A percentile compares a stretch with the other conserved stretches of the same genome.
Evolutionary conservation across 257 asterid genomes (phyloP).

Genomic region (Penstemon newberryi): DNA sequence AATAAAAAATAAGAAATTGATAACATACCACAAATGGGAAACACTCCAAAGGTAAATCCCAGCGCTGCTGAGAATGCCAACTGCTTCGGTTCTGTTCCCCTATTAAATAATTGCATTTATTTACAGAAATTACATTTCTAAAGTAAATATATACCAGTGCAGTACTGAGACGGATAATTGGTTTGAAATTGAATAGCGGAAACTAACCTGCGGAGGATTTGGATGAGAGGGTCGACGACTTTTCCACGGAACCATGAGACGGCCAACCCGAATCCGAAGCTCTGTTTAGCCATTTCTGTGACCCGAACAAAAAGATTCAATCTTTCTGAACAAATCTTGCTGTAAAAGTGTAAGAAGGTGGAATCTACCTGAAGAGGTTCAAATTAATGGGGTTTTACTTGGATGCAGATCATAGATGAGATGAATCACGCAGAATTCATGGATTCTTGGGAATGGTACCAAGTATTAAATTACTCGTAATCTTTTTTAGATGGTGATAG

Average conservation of each 20-base stretch:
- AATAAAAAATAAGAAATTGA: background rate
- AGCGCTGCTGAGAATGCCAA: constrained; percentile 87
- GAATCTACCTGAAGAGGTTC: no score
- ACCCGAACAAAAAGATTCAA: constrained; percentile 9
- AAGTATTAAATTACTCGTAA: background rate
- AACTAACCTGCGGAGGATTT: constrained; percentile 68
- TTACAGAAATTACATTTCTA: background rate
- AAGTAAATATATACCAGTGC: background rate
- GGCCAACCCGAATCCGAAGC: constrained; percentile 41
- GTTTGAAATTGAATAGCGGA: background rate
- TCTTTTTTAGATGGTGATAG: no score
- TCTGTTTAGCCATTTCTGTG: constrained; percentile 22
- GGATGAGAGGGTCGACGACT: constrained; percentile 76
- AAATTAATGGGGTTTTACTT: no score
- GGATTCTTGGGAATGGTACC: no score
- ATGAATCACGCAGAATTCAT: background rate
- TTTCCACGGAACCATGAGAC: constrained; percentile 56
- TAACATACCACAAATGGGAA: constrained; percentile 81
- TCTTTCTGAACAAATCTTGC: background rate
- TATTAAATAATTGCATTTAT: constrained; percentile 22
- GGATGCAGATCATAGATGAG: background rate
- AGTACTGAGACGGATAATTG: no score
- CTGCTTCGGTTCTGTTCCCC: constrained; percentile 94
- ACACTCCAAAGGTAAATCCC: constrained; percentile 78
- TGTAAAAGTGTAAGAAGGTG: no score